These are phyloP conservation scores for Chrysopogon serrulatus DNA, from an alignment of 176 grass and related monocot genomes.

Conservation along the genomic window DNA sequence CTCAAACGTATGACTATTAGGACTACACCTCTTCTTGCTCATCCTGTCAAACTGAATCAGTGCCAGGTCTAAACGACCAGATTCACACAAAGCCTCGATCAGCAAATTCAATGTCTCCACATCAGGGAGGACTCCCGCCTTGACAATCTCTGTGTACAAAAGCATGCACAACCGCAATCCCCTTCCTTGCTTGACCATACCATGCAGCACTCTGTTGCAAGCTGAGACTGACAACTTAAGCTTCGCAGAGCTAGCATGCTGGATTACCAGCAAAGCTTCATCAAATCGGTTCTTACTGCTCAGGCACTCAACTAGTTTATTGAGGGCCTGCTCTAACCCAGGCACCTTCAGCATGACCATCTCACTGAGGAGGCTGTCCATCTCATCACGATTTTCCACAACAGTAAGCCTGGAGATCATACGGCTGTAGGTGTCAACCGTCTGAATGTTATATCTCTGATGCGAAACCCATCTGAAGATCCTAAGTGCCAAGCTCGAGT, in stretches of 20 bases:
- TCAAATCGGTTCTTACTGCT: constrained; percentile 3
- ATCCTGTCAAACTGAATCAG: constrained; percentile 54
- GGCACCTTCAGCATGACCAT: constrained; percentile 37
- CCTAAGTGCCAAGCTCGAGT: constrained; percentile 39
- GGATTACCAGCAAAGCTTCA: constrained; percentile 54
- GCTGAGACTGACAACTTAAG: constrained; percentile 23
- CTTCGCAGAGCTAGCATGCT: constrained; percentile 32
- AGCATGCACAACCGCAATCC: constrained; percentile 25
- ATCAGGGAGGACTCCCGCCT: constrained; percentile 51
- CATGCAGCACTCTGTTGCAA: constrained; percentile 39
- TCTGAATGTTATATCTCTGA: constrained; percentile 26
- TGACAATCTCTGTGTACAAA: constrained; percentile 50
- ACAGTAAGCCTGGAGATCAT: constrained; percentile 42
- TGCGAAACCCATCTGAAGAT: constrained; percentile 48
- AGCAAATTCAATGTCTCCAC: constrained; percentile 57
- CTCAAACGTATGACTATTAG: constrained; percentile 45
- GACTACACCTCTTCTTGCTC: constrained; percentile 43
- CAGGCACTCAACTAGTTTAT: constrained; percentile 23
- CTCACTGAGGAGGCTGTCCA: constrained; percentile 41
- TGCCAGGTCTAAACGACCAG: constrained; percentile 40
- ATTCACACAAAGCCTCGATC: constrained; percentile 39
- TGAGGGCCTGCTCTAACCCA: constrained; percentile 14
- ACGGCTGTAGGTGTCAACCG: constrained; percentile 33
- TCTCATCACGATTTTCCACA: constrained; percentile 29
- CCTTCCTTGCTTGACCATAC: constrained; percentile 40